Evolutionary conservation across 1,284 basidiomycete genomes (phyloP), one percentile per base, ranked within the genome.

Genomic region (Mycosarcoma maydis): DNA sequence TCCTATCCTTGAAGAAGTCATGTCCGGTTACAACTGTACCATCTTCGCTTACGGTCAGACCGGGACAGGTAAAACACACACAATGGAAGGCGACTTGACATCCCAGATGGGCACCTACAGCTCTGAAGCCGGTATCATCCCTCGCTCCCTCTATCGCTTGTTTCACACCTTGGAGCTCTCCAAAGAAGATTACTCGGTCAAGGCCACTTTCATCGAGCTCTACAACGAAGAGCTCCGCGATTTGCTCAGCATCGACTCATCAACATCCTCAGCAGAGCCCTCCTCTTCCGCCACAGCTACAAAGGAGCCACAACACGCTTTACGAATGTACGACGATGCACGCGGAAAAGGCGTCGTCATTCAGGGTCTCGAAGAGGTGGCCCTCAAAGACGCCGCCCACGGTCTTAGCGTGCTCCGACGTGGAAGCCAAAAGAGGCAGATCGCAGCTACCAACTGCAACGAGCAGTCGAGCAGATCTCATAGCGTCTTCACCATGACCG

Each of bases 31-130:
- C 85, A 98, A 98, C 79, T 98, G 96, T 80, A 98, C 96, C 0
- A 86, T 98, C 30, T 98, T 98, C 84, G 95, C 95, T 3, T 99
- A 99, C 80, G 96, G 96, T 3, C 96, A 98, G 83, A 99, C 96
- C 0, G 96, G 96, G 6, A 98, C 96, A 0, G 96, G 96, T 16
- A 99, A 99, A 85, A 98, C 96, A 90, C 96, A 78, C 33, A 81
- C 80, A 10, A 81, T 81, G 80, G 80, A 81, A 41, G 80, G 80
- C 36, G 78, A 82, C 32, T 65, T 82, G 30, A 70, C 78, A 6
- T 75, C 78, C 10, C 72, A 77, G 34, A 88, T 91, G 0, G 90
- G 91, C 19, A 93, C 92, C 53, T 95, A 94, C 29, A 91, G 91
- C 16, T 84, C 89, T 3, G 88, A 92, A 47, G 95, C 96, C 4